These are phyloP conservation scores for Annulohypoxylon nitens DNA, from an alignment of 495 filamentous ascomycete species.

Conservation along the genomic window DNA sequence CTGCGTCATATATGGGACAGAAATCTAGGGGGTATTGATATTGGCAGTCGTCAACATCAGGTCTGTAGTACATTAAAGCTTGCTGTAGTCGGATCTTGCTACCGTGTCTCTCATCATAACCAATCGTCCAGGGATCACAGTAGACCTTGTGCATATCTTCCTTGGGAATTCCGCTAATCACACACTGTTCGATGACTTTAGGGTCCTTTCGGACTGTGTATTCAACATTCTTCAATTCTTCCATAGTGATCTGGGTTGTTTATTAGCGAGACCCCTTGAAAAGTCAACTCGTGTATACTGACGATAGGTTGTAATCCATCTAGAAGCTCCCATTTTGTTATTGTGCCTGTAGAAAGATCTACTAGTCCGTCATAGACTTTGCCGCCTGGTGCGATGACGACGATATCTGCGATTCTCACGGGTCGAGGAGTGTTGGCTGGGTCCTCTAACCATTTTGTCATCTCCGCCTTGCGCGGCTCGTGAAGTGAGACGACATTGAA, in stretches of 20 bases:
- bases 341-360: constrained; percentile 76
- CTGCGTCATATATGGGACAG: constrained; percentile 90
- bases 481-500: constrained; percentile 93
- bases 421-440: constrained; percentile 73
- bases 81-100: constrained; percentile 86
- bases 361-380: constrained; percentile 90
- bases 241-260: constrained; percentile 82
- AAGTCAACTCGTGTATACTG: constrained; percentile 37
- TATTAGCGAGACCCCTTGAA: constrained; percentile 33
- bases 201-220: constrained; percentile 81
- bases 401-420: constrained; percentile 81
- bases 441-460: constrained; percentile 83
- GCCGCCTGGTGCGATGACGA: constrained; percentile 83
- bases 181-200: constrained; percentile 93
- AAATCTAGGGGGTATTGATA: constrained; percentile 95
- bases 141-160: constrained; percentile 94
- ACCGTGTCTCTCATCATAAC: constrained; percentile 92
- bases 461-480: constrained; percentile 89
- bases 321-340: constrained; percentile 80
- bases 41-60: constrained; percentile 86
- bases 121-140: constrained; percentile 93
- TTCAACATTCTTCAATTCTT: constrained; percentile 92
- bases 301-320: constrained; percentile 88
- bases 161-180: constrained; percentile 83
- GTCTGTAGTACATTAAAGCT: constrained; percentile 95